phyloP scores from a whole-genome alignment of 1,139 yeast species.

The Diutina neorugosa region DNA sequence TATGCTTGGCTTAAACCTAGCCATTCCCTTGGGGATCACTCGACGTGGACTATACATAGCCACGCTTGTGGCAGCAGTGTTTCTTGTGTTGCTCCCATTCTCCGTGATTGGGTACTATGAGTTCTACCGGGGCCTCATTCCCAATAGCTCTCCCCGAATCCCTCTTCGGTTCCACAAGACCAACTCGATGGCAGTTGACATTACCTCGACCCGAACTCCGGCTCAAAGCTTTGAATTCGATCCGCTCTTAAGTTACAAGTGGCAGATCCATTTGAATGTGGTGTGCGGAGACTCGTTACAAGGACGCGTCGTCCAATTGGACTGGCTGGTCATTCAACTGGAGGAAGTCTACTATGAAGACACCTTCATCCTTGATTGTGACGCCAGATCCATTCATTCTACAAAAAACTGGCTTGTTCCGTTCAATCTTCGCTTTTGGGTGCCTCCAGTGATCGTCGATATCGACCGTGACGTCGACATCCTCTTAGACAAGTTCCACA shows the following conservation, averaged over 20 bases:
- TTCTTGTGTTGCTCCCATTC: conserved; percentile 22
- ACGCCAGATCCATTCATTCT: conserved; percentile 17
- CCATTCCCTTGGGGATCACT: conserved; percentile 8
- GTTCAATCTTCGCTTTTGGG: conserved; percentile 24
- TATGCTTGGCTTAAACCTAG: background rate
- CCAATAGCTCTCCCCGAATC: conserved; percentile 10
- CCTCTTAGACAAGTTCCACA: conserved; percentile 5
- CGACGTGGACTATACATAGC: conserved; percentile 7
- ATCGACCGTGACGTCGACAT: conserved; percentile 8
- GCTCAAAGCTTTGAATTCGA: conserved; percentile 6
- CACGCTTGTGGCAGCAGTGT: conserved; percentile 8
- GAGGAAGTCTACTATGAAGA: background rate
- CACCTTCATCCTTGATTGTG: conserved; percentile 17
- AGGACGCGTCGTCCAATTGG: background rate
- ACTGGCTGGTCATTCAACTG: background rate
- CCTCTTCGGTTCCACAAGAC: conserved; percentile 15
- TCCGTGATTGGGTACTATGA: conserved; percentile 24
- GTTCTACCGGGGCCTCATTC: conserved; percentile 24
- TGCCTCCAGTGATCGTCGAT: conserved; percentile 22
- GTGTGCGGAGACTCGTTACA: background rate
- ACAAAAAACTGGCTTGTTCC: conserved; percentile 23
- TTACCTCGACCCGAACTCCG: conserved; percentile 7
- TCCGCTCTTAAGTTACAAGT: conserved; percentile 6
- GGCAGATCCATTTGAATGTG: background rate
- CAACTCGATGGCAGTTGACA: conserved; percentile 9